Conservation (phyloP, 768 basidiomycete species). For the Suillus americanus region DNA sequence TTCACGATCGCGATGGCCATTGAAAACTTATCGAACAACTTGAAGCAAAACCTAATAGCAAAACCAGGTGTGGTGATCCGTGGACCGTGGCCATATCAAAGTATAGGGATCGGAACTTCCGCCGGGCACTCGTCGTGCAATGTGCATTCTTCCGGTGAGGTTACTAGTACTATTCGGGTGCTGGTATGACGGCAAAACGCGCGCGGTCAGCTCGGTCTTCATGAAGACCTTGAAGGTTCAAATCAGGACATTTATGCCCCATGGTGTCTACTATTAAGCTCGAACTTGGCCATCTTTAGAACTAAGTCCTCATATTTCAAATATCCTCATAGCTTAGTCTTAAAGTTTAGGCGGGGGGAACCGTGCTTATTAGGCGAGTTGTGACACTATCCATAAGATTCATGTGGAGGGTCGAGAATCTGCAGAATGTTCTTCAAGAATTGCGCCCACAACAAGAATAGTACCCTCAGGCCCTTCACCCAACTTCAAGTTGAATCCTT, state of each 20-base stretch:
- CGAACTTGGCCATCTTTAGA: background rate
- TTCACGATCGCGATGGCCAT: background rate
- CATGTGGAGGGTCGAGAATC: background rate
- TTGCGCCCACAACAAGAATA: background rate
- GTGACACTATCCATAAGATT: background rate
- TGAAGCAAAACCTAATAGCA: too few relatives aligned
- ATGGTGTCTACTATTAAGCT: background rate
- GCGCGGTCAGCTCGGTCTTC: background rate
- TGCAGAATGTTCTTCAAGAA: background rate
- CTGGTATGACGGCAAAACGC: background rate
- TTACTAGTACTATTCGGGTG: background rate
- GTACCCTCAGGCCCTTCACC: too few relatives aligned
- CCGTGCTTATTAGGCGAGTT: background rate
- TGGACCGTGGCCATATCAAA: background rate
- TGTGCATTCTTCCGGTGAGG: background rate
- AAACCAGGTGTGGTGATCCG: background rate
- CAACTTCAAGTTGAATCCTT: background rate
- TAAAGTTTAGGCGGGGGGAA: background rate
- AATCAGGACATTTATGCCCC: background rate
- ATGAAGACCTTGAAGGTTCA: background rate
- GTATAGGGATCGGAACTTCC: background rate
- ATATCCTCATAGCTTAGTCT: background rate
- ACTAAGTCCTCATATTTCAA: background rate
- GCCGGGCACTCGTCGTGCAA: background rate
- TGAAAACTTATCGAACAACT: background rate